These are phyloP conservation scores for Euphorbia schlechtendalii DNA, from an alignment of 441 rosid species.

Conservation along the genomic window DNA sequence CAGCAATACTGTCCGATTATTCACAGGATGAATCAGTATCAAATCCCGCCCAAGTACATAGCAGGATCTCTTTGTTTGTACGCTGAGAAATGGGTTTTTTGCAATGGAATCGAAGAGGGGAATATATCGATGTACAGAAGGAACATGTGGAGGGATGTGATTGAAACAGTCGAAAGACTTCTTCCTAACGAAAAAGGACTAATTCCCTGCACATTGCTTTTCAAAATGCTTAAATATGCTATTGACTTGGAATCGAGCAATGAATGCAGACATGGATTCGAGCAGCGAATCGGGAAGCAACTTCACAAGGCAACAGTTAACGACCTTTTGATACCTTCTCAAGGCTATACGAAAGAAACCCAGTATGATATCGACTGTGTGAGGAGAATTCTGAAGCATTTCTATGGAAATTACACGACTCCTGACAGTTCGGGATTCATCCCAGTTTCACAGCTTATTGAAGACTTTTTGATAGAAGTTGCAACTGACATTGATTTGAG, in stretches of 20 bases:
- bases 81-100: constrained; percentile 41
- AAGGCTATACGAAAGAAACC: no score
- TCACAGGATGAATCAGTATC: constrained; percentile 30
- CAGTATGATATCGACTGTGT: no score
- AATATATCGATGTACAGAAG: constrained; percentile 30
- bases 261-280: constrained; percentile 57
- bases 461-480: no score
- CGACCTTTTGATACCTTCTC: no score
- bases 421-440: no score
- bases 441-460: no score
- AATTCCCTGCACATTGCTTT: constrained; percentile 45
- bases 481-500: no score
- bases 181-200: constrained; percentile 50
- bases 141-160: constrained; percentile 36
- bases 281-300: constrained; percentile 61
- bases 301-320: no score
- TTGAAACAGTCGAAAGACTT: constrained; percentile 61
- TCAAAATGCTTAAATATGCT: constrained; percentile 46
- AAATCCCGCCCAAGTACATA: constrained; percentile 34
- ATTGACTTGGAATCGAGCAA: constrained; percentile 40
- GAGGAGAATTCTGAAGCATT: no score
- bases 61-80: constrained; percentile 57
- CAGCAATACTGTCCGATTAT: constrained; percentile 45
- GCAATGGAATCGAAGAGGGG: constrained; percentile 19
- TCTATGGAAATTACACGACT: no score